Conservation (phyloP, 495 filamentous ascomycete genomes). For the Annulohypoxylon nitens region DNA sequence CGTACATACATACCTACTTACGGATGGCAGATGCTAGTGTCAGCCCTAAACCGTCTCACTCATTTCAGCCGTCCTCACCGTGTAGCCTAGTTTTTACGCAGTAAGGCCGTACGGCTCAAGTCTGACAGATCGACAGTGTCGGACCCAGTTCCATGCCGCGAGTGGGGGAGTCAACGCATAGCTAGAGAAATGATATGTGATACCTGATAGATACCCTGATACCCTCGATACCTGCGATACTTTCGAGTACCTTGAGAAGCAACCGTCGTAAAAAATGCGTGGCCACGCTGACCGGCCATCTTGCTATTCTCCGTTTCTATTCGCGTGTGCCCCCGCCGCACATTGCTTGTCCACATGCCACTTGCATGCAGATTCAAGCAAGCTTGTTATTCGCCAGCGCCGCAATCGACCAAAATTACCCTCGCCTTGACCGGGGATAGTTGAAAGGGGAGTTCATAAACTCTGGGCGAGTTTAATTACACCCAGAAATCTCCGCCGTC, state of each 20-base stretch:
- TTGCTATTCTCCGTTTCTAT: conserved; percentile 41
- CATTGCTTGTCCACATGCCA: conserved; percentile 43
- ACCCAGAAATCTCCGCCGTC: conserved; percentile 24
- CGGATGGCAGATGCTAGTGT: conserved; percentile 30
- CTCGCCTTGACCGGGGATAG: conserved; percentile 23
- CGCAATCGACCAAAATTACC: conserved; percentile 38
- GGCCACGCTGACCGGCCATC: conserved; percentile 40
- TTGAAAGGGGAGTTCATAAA: not conserved
- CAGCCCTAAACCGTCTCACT: conserved; percentile 47
- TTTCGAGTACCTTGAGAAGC: conserved; percentile 30
- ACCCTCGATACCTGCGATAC: conserved; percentile 8
- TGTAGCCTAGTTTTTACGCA: conserved; percentile 39
- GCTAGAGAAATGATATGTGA: conserved; percentile 5
- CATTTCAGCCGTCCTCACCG: conserved; percentile 35
- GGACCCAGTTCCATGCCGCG: conserved; percentile 36
- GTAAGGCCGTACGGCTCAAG: conserved; percentile 37
- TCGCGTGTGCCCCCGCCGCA: conserved; percentile 42
- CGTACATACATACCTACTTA: conserved; percentile 4
- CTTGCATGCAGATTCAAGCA: conserved; percentile 36
- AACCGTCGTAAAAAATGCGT: conserved; percentile 31
- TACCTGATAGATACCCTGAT: conserved; percentile 7
- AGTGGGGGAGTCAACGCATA: conserved; percentile 29
- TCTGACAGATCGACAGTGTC: conserved; percentile 47
- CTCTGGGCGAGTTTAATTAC: conserved; percentile 40
- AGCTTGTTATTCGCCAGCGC: conserved; percentile 40